Percentiles rank a stretch among this genome's conserved stretches.
phyloP scores from a whole-genome alignment of 192 early-diverging fungal genomes.

The Linnemannia elongata region DNA sequence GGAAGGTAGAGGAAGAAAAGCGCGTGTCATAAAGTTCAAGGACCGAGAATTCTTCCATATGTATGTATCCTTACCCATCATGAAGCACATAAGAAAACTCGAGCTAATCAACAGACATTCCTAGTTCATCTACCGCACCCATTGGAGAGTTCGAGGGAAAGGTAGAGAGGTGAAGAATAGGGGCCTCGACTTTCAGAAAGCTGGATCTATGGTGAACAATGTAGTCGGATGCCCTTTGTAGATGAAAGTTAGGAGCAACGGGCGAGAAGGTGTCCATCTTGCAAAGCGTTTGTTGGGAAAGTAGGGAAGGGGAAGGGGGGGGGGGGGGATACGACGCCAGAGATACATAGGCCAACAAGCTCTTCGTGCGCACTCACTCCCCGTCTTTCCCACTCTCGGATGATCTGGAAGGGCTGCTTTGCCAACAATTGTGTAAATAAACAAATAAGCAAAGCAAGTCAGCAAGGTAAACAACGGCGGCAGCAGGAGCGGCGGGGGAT shows the following conservation, averaged over 20 bases:
- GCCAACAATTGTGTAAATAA: neutral
- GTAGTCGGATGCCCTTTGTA: no score
- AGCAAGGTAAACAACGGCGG: neutral
- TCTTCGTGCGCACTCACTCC: neutral
- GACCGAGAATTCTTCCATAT: neutral
- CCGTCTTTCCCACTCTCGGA: neutral
- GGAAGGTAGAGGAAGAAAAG: no score
- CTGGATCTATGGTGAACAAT: no score
- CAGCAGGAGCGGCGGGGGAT: neutral
- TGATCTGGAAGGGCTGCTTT: neutral
- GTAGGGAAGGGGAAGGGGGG: neutral
- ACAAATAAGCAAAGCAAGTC: neutral
- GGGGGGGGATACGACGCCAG: neutral
- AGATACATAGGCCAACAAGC: neutral
- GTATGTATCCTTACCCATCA: neutral
- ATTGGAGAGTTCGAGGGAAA: no score
- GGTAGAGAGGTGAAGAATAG: no score
- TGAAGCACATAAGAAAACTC: no score
- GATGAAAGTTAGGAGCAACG: neutral
- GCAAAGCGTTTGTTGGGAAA: neutral
- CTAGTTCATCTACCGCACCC: no score
- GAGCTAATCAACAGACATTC: no score
- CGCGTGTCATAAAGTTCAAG: conserved; percentile 2
- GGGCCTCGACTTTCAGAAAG: no score
- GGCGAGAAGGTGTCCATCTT: neutral